Base-by-base conservation (phyloP, 805 yeast genomes). In the Metschnikowia sp. region DNA sequence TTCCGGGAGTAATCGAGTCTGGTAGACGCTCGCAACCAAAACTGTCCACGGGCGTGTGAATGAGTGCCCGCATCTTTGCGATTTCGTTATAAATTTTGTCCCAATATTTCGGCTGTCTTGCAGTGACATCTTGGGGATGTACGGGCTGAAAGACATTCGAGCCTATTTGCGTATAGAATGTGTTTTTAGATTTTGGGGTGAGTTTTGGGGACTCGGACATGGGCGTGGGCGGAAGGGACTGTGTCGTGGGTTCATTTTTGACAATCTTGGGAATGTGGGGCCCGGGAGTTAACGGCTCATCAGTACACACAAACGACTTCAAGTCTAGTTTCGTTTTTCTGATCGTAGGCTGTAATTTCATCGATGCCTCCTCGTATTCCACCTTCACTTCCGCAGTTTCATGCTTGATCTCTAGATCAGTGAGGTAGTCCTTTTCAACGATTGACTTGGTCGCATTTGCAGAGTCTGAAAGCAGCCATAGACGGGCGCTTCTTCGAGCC, bases 11-110 rank as follows among this genome's bases (percentile, higher is more conserved):
- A 13, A 79, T 68, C 4, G 74, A 63, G 19, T 70, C 67, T 0
- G 83, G 80, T 41, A 79, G 72, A 29, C 74, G 72, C 22, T 86
- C 90, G 63, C 96, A 89, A 6, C 97, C 97, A 78, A 88, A 82
- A 0, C 82, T 75, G 61, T 91, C 97, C 2, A 91, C 97, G 0
- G 97, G 97, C 0, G 97, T 82, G n/a, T 68, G 64, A 11, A 84
- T 74, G 42, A 74, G 72, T 3, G 74, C 56, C 49, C 97, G 73
- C 94, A 89, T 86, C 19, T 65, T 68, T 45, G 82, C 81, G 32
- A 90, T 71, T 49, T 73, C 78, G 42, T 80, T 69, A 57, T 84
- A 86, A 39, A 84, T 77, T 2, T 74, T 69, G 49, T 68, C 63
- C 70, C 86, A 86, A 53, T 77, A 75, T 10, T 45, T 36, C 12